Base-by-base conservation (phyloP, 495 filamentous ascomycete genomes). In the Tetracladium marchalianum region DNA sequence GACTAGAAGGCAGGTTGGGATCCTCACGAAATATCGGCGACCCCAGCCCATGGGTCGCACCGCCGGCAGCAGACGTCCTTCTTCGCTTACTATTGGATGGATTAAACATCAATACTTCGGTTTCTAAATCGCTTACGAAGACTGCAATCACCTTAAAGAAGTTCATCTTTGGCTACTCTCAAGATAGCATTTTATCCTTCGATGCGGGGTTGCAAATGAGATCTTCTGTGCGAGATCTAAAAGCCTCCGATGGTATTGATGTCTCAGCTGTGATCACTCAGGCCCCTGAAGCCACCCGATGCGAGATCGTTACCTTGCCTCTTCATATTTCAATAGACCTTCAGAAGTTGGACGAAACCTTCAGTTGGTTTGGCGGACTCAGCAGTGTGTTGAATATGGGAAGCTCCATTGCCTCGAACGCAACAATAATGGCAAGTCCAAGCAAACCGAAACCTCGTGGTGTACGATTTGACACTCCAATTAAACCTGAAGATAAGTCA, bases 371-470 rank as follows among this genome's bases (percentile, higher is more conserved):
- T 58, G 93, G 92, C 12, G 93, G 93, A 0, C 67, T 99, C 15
- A 96, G 90, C 57, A 87, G 87, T 49, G 84, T 99, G 37, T 65
- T 99, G 27, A 90, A 89, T 51, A 75, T 94, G 51, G 81, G 88
- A 41, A 86, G 76, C 52, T 96, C 90, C 0, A 83, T 93, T 24
- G 78, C 80, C 17, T 89, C 85, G 1, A 80, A 78, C 46, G 71
- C 77, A 8, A 81, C 81, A 0, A 69, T 74, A 22, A 68, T 70
- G 2, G 55, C 54, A 15, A 52, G 49, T 37, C 55, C 57, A 33
- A 56, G 34, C 33, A 65, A 65, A 15, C 47, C 62, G 4, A 73
- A 66, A 43, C 51, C 68, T 11, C 75, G 77, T 17, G 82, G 84
- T 15, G 90, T 96, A 12, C 81, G 79, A 41, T 93, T 95, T 49